Evolutionary conservation across 2,329 filamentous ascomycete genomes (phyloP), one percentile per base, ranked within the genome.

Genomic region (Colletotrichum costaricense): DNA sequence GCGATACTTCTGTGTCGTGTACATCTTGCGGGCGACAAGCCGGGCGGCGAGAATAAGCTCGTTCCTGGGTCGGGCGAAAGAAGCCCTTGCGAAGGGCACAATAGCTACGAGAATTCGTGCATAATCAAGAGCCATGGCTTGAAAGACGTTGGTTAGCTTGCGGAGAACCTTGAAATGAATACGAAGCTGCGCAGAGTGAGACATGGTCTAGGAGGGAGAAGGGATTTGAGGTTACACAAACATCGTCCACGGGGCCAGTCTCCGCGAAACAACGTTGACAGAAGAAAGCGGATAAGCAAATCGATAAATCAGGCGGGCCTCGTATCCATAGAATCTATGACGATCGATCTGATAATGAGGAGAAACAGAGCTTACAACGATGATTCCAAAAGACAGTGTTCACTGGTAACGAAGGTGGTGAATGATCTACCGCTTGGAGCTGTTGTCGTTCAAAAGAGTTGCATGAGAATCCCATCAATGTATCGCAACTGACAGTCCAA

Each of bases 241-340:
- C 67, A 28, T 49, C 28, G 33, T 22, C 42, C 56, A 65, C 49
- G 46, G 60, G 49, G 22, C 16, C 59, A 9, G 22, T 9, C 30
- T 42, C 54, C 22, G 54, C 55, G 66, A 65, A 56, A 73, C 60
- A 70, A 56, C 62, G 60, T 64, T 70, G 28, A 38, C 22, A 52
- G 38, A 57, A 46, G 38, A 65, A 63, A 54, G 42, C 9, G 30
- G 42, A 35, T n/a, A 12, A 24, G 28, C 28, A 22, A 30, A 19
- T 33, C 54, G 30, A 19, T n/a, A 26, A 56, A 16, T 14, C 49
- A 7, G 8, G 11, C 8, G 2, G 12, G 6, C 35, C 35, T 14
- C 2, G 14, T 19, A n/a, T 16, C 12, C 46, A 22, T 14, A 30
- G n/a, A 22, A 5, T 22, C 24, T n/a, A 19, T 46, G 58, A 22